Base-by-base conservation (phyloP, 2,329 filamentous ascomycete species). In the Talaromyces piceae region DNA sequence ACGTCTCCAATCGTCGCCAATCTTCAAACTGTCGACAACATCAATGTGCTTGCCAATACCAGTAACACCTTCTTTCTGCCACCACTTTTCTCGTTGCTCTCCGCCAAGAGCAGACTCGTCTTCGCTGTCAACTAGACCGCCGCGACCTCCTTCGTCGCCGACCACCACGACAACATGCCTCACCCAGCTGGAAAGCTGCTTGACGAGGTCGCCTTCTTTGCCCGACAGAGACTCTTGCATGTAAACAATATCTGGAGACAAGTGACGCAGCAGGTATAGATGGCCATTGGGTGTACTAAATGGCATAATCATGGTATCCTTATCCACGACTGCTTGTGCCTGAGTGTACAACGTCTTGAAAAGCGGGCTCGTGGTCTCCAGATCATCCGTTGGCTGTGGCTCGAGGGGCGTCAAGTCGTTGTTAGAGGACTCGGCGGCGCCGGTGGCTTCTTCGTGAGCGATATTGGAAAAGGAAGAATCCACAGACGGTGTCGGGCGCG, bases 401-500 rank as follows among this genome's bases (percentile, higher is more conserved):
- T 73, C 69, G 54, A 65, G 73, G 60, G 54, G 54, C 25, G 56
- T 80, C 75, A 81, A 55, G 5, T 79, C 77, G 55, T 75, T 82
- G 63, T 81, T 81, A 11, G 72, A 63, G 43, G 61, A 43, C 37
- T 68, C 62, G 22, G 59, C 62, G 5, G 65, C 61, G 4, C 62
- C 63, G 4, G 59, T 57, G 47, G 79, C 83, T 68, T 91, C 84
- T 58, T 86, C 81, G 59, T 81, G 79, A 55, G 80, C 83, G 67
- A 95, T 93, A 71, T 93, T 90, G 57, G 88, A 90, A 73, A 89
- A 95, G 4, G 90, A 94, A 48, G 88, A 94, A 77, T 80, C 66
- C 75, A 94, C 72, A 67, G 81, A 75, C 70, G 81, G 71, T 67
- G 81, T 66, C 70, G 79, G 72, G 71, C 81, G 73, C 65, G 79